Evolutionary conservation across 73 alveolate genomes (phyloP).

Genomic region (Urostyla sp.): DNA sequence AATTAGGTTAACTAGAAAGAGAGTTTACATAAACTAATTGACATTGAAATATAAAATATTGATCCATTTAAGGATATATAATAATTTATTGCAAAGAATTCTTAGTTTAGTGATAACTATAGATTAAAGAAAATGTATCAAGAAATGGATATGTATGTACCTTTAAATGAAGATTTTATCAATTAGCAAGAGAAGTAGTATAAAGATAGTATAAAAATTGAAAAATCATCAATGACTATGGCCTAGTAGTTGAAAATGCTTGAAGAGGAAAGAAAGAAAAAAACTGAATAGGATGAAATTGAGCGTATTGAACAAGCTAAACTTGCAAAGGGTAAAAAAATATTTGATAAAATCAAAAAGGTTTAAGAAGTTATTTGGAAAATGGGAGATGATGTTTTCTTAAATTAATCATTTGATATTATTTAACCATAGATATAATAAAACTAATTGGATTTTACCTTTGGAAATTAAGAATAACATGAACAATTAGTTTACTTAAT

Average conservation of each 20-base stretch:
- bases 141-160: conserved; percentile 44
- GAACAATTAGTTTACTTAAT: conserved; percentile 26
- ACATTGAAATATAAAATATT: conserved; percentile 14
- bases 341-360: conserved; percentile 46
- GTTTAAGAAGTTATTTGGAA: conserved; percentile 49
- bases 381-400: conserved; percentile 12
- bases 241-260: conserved; percentile 35
- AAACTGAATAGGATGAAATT: conserved; percentile 29
- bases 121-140: conserved; percentile 54
- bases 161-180: neutral
- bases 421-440: conserved; percentile 12
- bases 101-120: conserved; percentile 49
- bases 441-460: conserved; percentile 3
- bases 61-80: conserved; percentile 58
- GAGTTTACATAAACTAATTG: conserved; percentile 54
- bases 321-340: conserved; percentile 25
- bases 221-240: conserved; percentile 47
- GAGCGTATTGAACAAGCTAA: conserved; percentile 13
- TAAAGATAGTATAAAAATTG: conserved; percentile 3
- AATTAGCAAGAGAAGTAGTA: neutral
- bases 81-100: conserved; percentile 41
- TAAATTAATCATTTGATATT: neutral
- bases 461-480: neutral
- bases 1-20: neutral
- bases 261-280: conserved; percentile 56